Conservation (phyloP, 495 filamentous ascomycete species). For the Friedmanniomyces simplex region DNA sequence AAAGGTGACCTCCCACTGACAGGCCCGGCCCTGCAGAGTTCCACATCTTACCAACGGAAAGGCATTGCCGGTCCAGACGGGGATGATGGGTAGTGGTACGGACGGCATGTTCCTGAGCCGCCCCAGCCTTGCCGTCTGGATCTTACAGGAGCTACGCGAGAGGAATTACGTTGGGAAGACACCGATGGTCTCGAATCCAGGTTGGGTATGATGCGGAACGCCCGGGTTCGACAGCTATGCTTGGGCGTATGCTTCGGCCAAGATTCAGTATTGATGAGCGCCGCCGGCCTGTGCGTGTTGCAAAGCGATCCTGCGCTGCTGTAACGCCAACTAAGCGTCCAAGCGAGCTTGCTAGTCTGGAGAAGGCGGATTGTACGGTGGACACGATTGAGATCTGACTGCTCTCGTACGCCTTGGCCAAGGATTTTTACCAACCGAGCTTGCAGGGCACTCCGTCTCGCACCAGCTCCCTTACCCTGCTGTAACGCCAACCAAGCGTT, state of each 20-base stretch:
- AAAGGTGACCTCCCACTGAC: neutral
- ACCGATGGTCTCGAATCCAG: neutral
- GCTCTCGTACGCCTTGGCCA: too few species aligned
- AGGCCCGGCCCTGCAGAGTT: neutral
- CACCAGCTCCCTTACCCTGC: too few species aligned
- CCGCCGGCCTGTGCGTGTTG: neutral
- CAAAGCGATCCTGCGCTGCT: too few species aligned
- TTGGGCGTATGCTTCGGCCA: neutral
- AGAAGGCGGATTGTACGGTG: too few species aligned
- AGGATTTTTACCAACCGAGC: too few species aligned
- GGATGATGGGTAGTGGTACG: neutral
- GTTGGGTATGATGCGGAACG: slow-evolving; percentile 7
- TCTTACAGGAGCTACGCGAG: slow-evolving; percentile 7
- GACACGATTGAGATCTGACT: too few species aligned
- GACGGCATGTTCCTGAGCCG: slow-evolving; percentile 7
- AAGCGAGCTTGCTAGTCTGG: too few species aligned
- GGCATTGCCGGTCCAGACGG: neutral
- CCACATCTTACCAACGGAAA: neutral
- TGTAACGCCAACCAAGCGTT: too few species aligned
- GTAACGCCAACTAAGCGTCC: too few species aligned
- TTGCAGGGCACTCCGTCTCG: too few species aligned
- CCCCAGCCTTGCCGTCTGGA: neutral
- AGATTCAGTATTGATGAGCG: slow-evolving; percentile 2
- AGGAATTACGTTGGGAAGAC: slow-evolving; percentile 2
- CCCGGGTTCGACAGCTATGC: neutral